Evolutionary conservation across 371 early-diverging fungal genomes (phyloP).

Genomic region (Sporodiniella umbellata): DNA sequence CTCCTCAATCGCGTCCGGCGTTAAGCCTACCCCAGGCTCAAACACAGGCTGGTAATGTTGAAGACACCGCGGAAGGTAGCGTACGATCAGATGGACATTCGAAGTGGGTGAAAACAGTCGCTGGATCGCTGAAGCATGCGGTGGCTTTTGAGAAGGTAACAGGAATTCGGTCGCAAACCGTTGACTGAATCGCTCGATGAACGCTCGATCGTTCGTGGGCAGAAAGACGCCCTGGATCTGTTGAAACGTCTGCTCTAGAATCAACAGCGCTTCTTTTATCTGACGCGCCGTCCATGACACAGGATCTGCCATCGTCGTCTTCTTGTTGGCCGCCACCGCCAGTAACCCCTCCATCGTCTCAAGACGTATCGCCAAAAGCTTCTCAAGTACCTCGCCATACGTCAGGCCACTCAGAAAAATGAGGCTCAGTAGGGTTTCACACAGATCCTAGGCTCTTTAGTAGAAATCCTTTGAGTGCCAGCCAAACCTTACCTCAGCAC

Average conservation of each 20-base stretch:
- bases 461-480: background rate
- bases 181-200: slow-evolving; percentile 21
- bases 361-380: slow-evolving; percentile 39
- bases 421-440: slow-evolving; percentile 58
- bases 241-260: slow-evolving; percentile 41
- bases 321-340: slow-evolving; percentile 4
- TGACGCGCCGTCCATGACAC: slow-evolving; percentile 25
- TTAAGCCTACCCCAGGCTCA: slow-evolving; percentile 20
- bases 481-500: slow-evolving; percentile 42
- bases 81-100: slow-evolving; percentile 54
- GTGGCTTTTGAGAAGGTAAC: slow-evolving; percentile 22
- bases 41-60: slow-evolving; percentile 49
- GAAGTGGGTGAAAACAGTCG: slow-evolving; percentile 57
- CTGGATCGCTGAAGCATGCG: slow-evolving; percentile 10
- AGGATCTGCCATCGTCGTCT: slow-evolving; percentile 6
- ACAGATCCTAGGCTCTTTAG: slow-evolving; percentile 38
- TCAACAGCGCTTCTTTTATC: slow-evolving; percentile 29
- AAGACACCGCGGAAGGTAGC: slow-evolving; percentile 52
- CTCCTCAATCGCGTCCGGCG: slow-evolving; percentile 20
- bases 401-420: slow-evolving; percentile 60
- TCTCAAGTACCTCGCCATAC: slow-evolving; percentile 32
- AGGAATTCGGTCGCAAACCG: slow-evolving; percentile 29
- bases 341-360: slow-evolving; percentile 36
- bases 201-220: slow-evolving; percentile 10
- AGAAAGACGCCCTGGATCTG: slow-evolving; percentile 38